These are phyloP conservation scores for Margaritispora aquatica DNA, from an alignment of 495 filamentous ascomycete species.

Conservation along the genomic window DNA sequence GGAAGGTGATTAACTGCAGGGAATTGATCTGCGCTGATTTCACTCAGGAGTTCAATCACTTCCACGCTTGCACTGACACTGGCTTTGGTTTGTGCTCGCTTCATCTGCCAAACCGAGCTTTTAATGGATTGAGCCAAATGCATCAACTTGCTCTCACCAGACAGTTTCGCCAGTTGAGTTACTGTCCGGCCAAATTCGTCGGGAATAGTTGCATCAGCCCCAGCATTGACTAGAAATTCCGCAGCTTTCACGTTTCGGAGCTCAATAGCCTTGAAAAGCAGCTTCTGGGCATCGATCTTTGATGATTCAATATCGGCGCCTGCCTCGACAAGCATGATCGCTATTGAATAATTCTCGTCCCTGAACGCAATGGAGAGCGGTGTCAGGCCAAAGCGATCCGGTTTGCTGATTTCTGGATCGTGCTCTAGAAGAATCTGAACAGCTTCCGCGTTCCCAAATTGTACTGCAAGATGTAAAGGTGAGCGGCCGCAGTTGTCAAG, in stretches of 20 bases:
- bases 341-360: not conserved
- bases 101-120: not conserved
- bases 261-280: constrained; percentile 11
- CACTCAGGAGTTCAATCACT: not conserved
- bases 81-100: not conserved
- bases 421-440: constrained; percentile 9
- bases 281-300: constrained; percentile 1
- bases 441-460: not conserved
- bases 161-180: constrained; percentile 1
- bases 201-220: constrained; percentile 7
- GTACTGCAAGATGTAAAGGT: constrained; percentile 11
- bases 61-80: not conserved
- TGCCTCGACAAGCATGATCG: constrained; percentile 5
- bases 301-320: not conserved
- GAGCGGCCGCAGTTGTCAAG: constrained; percentile 6
- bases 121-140: not conserved
- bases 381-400: constrained; percentile 6
- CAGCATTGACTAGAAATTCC: constrained; percentile 1
- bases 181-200: constrained; percentile 15
- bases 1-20: not conserved
- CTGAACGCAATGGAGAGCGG: constrained; percentile 6
- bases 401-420: not conserved
- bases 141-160: not conserved
- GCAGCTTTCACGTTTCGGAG: constrained; percentile 1
- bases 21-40: not conserved